A percentile compares a stretch with the other conserved stretches of the same genome.
These are phyloP conservation scores for Athelia sp. DNA, from an alignment of 1,284 basidiomycete genomes.

Conservation along the genomic window DNA sequence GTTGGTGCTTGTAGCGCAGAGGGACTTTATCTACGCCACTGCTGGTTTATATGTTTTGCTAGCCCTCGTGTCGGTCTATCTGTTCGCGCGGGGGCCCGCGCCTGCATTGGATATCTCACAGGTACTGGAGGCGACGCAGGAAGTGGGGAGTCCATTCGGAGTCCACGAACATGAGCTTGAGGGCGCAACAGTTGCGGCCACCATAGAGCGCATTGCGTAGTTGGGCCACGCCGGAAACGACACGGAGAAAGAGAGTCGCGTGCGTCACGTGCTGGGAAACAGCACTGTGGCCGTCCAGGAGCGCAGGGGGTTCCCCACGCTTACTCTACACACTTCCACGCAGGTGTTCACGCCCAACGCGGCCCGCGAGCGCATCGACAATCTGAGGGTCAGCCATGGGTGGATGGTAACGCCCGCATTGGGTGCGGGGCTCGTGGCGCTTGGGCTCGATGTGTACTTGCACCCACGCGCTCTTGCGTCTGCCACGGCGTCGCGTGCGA, in stretches of 20 bases:
- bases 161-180: background rate
- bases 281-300: background rate
- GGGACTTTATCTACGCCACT: background rate
- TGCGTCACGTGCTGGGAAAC: background rate
- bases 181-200: background rate
- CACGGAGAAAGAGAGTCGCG: background rate
- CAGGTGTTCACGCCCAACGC: background rate
- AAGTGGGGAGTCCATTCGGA: background rate
- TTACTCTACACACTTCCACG: too few relatives aligned
- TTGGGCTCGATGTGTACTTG: background rate
- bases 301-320: too few relatives aligned
- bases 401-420: background rate
- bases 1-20: background rate
- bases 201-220: background rate
- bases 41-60: conserved; percentile 1
- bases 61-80: background rate
- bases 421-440: background rate
- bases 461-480: background rate
- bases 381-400: background rate
- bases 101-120: background rate
- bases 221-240: background rate
- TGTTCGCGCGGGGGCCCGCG: background rate
- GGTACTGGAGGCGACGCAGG: background rate
- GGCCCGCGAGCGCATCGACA: background rate
- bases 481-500: background rate